These are phyloP conservation scores for Apophysomyces elegans DNA, from an alignment of 371 early-diverging fungal genomes.

Conservation along the genomic window DNA sequence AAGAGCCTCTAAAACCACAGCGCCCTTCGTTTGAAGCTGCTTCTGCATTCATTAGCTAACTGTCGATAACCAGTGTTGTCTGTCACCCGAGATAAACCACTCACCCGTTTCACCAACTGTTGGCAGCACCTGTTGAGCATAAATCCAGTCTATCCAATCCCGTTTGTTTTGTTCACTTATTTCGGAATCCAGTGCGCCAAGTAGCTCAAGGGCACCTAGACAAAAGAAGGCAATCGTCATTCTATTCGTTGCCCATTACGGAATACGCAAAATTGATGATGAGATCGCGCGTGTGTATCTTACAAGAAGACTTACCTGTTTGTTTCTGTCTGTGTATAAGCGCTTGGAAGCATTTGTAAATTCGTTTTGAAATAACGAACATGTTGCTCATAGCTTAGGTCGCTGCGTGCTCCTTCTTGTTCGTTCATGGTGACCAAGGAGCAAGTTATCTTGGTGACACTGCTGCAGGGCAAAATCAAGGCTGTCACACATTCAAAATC, in stretches of 20 bases:
- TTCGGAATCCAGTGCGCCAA: constrained; percentile 65
- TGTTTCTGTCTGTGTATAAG: constrained; percentile 77
- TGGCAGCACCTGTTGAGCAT: constrained; percentile 84
- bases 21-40: constrained; percentile 39
- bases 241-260: constrained; percentile 41
- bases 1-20: constrained; percentile 72
- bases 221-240: constrained; percentile 88
- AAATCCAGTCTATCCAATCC: constrained; percentile 95
- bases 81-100: not conserved
- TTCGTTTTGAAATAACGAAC: constrained; percentile 75
- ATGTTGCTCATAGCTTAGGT: constrained; percentile 47
- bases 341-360: constrained; percentile 74
- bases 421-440: no score
- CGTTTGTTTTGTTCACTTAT: constrained; percentile 56
- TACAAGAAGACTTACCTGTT: constrained; percentile 58
- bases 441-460: no score
- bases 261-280: not conserved
- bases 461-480: no score
- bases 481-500: no score
- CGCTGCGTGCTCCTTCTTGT: not conserved
- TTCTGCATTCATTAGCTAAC: not conserved
- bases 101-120: constrained; percentile 23
- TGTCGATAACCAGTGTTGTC: not conserved
- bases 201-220: constrained; percentile 78
- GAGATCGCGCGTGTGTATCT: not conserved